Conservation (phyloP, 352 stramenopile species). For the Globisporangium okanoganense region DNA sequence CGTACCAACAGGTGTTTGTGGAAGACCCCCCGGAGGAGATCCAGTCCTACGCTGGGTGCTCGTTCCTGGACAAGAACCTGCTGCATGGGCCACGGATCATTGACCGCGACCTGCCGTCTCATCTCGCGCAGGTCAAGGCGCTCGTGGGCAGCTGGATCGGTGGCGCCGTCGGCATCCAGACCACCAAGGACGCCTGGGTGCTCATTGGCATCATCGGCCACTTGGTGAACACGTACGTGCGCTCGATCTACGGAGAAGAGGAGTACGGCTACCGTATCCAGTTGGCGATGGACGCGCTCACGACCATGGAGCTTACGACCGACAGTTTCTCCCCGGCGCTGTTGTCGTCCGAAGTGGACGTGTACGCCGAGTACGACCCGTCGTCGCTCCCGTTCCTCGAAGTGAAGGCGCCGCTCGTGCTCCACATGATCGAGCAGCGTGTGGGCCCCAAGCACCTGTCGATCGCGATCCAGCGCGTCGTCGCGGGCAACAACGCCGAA, state of each 20-base stretch:
- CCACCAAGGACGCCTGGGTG: constrained; percentile 85
- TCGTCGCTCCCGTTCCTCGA: constrained; percentile 69
- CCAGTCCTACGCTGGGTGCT: constrained; percentile 61
- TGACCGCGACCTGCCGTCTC: constrained; percentile 73
- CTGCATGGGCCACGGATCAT: constrained; percentile 78
- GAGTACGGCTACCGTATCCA: constrained; percentile 86
- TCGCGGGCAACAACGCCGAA: constrained; percentile 44
- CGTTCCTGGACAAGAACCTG: constrained; percentile 76
- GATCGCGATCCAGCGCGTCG: constrained; percentile 76
- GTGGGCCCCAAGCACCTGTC: constrained; percentile 67
- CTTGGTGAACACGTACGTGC: constrained; percentile 80
- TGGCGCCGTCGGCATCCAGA: constrained; percentile 74
- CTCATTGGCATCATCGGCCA: constrained; percentile 78
- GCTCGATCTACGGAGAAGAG: constrained; percentile 75
- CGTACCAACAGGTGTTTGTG: constrained; percentile 86
- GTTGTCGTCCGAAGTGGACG: constrained; percentile 73
- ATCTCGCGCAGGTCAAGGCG: constrained; percentile 76
- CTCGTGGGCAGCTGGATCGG: constrained; percentile 79
- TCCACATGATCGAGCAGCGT: constrained; percentile 88
- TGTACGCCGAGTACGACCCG: constrained; percentile 82
- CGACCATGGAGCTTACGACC: constrained; percentile 75
- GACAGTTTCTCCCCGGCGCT: constrained; percentile 62
- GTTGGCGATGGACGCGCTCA: constrained; percentile 79
- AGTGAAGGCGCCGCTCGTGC: constrained; percentile 72
- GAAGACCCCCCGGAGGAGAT: constrained; percentile 75